Base-by-base conservation (phyloP, 2,329 filamentous ascomycete species). In the Phialocephala sp. region DNA sequence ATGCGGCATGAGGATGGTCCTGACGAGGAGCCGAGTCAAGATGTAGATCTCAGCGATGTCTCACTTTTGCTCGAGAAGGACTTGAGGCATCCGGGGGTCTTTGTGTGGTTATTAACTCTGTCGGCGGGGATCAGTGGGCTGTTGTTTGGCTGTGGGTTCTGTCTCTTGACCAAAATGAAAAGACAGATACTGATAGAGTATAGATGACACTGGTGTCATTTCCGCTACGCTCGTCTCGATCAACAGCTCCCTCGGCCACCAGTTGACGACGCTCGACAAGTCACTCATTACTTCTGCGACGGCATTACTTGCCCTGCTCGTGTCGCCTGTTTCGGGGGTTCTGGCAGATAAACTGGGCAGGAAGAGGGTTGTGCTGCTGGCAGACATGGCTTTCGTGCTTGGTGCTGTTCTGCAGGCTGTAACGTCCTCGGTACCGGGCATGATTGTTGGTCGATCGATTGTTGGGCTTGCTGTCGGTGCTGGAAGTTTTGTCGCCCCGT, bases 401-500 rank as follows among this genome's bases (percentile, higher is more conserved):
- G 91, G 91, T 14, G 90, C 91, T 0, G 70, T 89, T 2, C 74
- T 87, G 41, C 91, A 94, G 76, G 87, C 89, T 0, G 72, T 79
- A 55, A 84, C 87, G 65, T 77, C 72, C 2, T 85, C 82, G 0
- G 89, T 94, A 1, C 71, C 78, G 14, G 75, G 76, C 12, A 93
- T 94, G 90, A 86, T 92, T 0, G 70, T 82, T 0, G 91, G 91
- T 0, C 81, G 91, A 4, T 84, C 86, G 36, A 80, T 93, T 1
- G 89, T 94, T 2, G 91, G 91, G 35, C 81, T 88, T 0, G 91
- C 87, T 0, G 89, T 94, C 0, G 91, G 91, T 18, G 88, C 88
- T 2, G 91, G 91, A 9, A 93, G 89, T 75, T 91, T 96, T 72
- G 91, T 96, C 4, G 90, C 92, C 36, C 94, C 94, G 55, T 78